Evolutionary conservation across 345 rosid genomes (phyloP).

Genomic region (Excoecaria agallocha): DNA sequence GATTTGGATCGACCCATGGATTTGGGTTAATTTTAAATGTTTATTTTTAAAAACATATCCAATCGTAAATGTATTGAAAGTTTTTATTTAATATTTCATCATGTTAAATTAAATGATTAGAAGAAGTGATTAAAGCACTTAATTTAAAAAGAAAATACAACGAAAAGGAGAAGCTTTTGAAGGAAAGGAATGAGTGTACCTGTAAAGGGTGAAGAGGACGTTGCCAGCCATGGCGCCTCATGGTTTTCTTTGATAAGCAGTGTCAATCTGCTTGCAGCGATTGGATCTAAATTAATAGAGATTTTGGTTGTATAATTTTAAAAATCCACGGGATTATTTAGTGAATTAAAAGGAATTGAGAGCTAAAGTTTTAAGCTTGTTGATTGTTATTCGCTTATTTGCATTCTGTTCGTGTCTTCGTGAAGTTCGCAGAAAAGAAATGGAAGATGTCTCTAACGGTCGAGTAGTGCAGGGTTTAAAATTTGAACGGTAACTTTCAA

Average conservation of each 20-base stretch:
- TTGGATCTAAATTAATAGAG: background rate
- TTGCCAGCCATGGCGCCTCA: constrained; percentile 97
- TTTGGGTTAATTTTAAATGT: too few species aligned
- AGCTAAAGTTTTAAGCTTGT: background rate
- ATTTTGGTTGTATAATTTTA: background rate
- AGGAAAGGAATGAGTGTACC: constrained; percentile 31
- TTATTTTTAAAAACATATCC: too few species aligned
- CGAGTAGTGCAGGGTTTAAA: constrained; percentile 28
- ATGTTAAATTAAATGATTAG: too few species aligned
- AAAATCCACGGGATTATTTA: constrained; percentile 5
- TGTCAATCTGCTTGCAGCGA: constrained; percentile 1
- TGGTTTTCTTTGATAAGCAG: constrained; percentile 6
- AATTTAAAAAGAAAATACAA: too few species aligned
- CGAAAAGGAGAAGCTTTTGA: background rate
- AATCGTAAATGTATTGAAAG: too few species aligned
- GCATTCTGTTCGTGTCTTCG: constrained; percentile 1
- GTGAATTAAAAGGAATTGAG: background rate
- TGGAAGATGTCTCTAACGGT: constrained; percentile 35
- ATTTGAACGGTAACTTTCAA: constrained; percentile 35
- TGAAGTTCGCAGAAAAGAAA: background rate
- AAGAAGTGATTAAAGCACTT: too few species aligned
- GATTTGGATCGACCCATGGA: too few species aligned
- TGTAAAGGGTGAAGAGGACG: constrained; percentile 83
- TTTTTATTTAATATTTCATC: too few species aligned
- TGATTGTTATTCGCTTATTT: too few species aligned